A percentile compares a stretch with the other conserved stretches of the same genome.
Evolutionary conservation across 257 asterid genomes (phyloP).

Genomic region (Rubia yunnanensis): DNA sequence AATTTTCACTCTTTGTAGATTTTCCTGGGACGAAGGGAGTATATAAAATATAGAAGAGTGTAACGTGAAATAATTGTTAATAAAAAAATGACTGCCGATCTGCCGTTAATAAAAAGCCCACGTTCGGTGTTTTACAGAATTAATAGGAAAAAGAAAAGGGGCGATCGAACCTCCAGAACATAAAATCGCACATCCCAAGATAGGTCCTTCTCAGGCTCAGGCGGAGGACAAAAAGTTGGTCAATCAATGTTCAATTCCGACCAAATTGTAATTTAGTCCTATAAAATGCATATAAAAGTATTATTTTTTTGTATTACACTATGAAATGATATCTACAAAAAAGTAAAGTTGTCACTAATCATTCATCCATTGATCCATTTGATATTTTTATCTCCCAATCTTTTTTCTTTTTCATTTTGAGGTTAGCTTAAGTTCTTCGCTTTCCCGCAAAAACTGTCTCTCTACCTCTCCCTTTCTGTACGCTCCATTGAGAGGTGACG

Average conservation of each 20-base stretch:
- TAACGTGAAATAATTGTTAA: too few species aligned
- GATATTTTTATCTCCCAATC: background rate
- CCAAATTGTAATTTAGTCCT: background rate
- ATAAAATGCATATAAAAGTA: background rate
- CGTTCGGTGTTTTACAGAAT: background rate
- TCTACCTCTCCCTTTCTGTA: conserved; percentile 5
- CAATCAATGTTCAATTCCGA: background rate
- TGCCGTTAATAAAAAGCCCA: background rate
- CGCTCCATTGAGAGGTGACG: conserved; percentile 14
- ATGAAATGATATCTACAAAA: conserved; percentile 1
- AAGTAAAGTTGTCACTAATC: conserved; percentile 2
- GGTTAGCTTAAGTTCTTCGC: conserved; percentile 6
- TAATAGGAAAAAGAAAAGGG: background rate
- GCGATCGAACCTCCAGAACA: background rate
- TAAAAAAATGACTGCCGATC: background rate
- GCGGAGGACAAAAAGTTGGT: conserved; percentile 6
- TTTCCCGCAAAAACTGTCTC: conserved; percentile 31
- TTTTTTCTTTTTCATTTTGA: background rate
- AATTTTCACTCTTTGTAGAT: too few species aligned
- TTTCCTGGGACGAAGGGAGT: too few species aligned
- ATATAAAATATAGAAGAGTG: too few species aligned
- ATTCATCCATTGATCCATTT: background rate
- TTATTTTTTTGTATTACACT: background rate
- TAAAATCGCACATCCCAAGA: conserved; percentile 1
- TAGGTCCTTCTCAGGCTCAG: background rate